Percentiles rank a stretch among this genome's conserved stretches.
phyloP scores from a whole-genome alignment of 768 basidiomycete genomes.

The Mycena polygramma region DNA sequence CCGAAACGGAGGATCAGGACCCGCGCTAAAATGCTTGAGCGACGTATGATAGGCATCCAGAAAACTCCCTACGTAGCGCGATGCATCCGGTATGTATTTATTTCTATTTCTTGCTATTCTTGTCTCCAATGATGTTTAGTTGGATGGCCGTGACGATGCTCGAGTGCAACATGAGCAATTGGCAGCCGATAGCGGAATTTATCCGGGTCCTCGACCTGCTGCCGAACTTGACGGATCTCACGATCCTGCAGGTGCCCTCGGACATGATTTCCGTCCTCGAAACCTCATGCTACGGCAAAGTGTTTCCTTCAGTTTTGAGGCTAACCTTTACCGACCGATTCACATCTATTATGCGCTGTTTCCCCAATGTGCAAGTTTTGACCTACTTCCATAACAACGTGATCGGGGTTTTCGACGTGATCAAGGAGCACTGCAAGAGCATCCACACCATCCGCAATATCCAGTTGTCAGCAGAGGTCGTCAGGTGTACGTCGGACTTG shows the following conservation, averaged over 20 bases:
- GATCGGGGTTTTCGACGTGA: neutral
- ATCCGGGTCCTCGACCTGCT: constrained; percentile 18
- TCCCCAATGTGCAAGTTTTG: constrained; percentile 14
- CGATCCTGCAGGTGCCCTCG: neutral
- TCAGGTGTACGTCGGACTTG: neutral
- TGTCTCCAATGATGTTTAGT: neutral
- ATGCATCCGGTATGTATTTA: neutral
- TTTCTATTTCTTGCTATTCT: neutral
- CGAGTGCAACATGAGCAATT: constrained; percentile 18
- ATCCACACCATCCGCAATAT: constrained; percentile 11
- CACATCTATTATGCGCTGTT: constrained; percentile 11
- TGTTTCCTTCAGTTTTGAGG: constrained; percentile 4
- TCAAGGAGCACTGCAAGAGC: neutral
- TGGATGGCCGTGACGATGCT: constrained; percentile 6
- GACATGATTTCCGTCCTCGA: neutral
- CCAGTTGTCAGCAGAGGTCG: neutral
- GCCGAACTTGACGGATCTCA: constrained; percentile 8
- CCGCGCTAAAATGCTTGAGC: too few species aligned
- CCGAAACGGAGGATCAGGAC: too few species aligned
- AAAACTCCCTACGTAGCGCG: too few species aligned
- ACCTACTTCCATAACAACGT: neutral
- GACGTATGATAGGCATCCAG: too few species aligned
- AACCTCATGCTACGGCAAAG: neutral
- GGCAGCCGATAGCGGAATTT: constrained; percentile 24
- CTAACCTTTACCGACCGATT: constrained; percentile 2